A percentile compares a stretch with the other conserved stretches of the same genome.
These are phyloP conservation scores for Ophiocordyceps camponoti-leonardi DNA, from an alignment of 2,329 filamentous ascomycete genomes.

Conservation along the genomic window DNA sequence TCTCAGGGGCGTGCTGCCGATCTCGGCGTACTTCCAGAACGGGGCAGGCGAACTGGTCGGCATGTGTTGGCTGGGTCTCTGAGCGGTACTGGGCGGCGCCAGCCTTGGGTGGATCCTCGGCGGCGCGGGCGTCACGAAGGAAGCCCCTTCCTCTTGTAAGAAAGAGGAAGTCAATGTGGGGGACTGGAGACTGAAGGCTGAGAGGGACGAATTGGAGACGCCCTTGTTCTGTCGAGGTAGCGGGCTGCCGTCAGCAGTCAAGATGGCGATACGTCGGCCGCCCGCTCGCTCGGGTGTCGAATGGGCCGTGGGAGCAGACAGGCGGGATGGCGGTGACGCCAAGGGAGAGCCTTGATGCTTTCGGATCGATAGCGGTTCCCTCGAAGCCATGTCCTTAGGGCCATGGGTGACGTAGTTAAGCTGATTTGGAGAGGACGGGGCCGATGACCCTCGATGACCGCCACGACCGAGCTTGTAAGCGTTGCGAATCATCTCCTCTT, in stretches of 20 bases:
- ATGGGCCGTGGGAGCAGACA: slow-evolving; percentile 32
- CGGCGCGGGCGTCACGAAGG: slow-evolving; percentile 56
- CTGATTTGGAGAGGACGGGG: slow-evolving; percentile 49
- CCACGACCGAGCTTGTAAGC: slow-evolving; percentile 43
- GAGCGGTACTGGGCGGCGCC: slow-evolving; percentile 64
- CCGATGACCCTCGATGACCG: slow-evolving; percentile 50
- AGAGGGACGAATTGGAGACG: slow-evolving; percentile 23
- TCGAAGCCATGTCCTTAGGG: slow-evolving; percentile 34
- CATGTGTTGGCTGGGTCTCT: slow-evolving; percentile 71
- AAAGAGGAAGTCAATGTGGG: slow-evolving; percentile 46
- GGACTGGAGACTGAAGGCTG: slow-evolving; percentile 36
- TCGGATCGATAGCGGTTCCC: slow-evolving; percentile 31
- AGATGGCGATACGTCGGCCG: slow-evolving; percentile 15
- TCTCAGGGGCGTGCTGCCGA: slow-evolving; percentile 53
- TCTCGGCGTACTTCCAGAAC: slow-evolving; percentile 76
- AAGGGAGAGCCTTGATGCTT: slow-evolving; percentile 30
- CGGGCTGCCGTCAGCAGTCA: slow-evolving; percentile 41
- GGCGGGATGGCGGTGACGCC: slow-evolving; percentile 25
- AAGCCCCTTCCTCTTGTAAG: slow-evolving; percentile 39
- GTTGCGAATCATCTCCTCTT: slow-evolving; percentile 76
- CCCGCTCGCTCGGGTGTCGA: slow-evolving; percentile 36
- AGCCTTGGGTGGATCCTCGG: slow-evolving; percentile 56
- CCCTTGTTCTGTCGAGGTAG: slow-evolving; percentile 37
- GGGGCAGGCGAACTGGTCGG: slow-evolving; percentile 71
- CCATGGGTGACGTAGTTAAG: slow-evolving; percentile 44